Evolutionary conservation across 1,284 basidiomycete genomes (phyloP), one percentile per base, ranked within the genome.

Genomic region (Leucoagaricus sp.): DNA sequence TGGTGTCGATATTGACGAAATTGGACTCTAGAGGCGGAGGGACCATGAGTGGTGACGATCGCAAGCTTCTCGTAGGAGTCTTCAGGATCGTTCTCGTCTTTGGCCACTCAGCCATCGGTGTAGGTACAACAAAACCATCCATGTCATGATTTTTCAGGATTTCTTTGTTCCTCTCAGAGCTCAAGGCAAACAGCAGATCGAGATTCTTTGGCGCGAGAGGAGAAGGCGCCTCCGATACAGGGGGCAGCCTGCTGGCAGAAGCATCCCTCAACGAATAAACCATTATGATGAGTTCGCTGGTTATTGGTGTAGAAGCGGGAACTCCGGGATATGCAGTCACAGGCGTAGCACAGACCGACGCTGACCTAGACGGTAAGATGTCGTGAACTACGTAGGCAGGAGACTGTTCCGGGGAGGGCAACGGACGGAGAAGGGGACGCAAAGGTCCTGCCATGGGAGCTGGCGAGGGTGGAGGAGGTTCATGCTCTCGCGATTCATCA

Each of bases 141-240:
- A 81, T 65, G 1, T 75, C 75, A 62, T 80, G 81, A 48, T 81
- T 76, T 26, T 61, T 64, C 31, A 79, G 63, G 0, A 80, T 71
- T 28, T 64, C 67, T 49, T 67, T 69, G 1, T 76, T 72, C 23
- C 69, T 65, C 13, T 72, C 71, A n/a, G 73, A 67, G n/a, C 66
- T 69, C n/a, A 80, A 67, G 7, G 68, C 63, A 57, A 79, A 74
- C 13, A 83, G 66, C 4, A 69, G 67, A 19, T 69, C 65, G 33
- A 80, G 61, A 58, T 78, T 72, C 55, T 66, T 67, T 26, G 70
- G 72, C 58, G 72, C 73, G 23, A 72, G 61, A 4, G 69, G 66
- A 2, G 74, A 75, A 10, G 71, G 64, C 0, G 69, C 70, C 1
- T 70, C 67, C 13, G 71, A 64, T 19, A 66, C 60, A 8, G 70